These are phyloP conservation scores for Ophiosphaerella herpotricha DNA, from an alignment of 2,329 filamentous ascomycete genomes.

Conservation along the genomic window DNA sequence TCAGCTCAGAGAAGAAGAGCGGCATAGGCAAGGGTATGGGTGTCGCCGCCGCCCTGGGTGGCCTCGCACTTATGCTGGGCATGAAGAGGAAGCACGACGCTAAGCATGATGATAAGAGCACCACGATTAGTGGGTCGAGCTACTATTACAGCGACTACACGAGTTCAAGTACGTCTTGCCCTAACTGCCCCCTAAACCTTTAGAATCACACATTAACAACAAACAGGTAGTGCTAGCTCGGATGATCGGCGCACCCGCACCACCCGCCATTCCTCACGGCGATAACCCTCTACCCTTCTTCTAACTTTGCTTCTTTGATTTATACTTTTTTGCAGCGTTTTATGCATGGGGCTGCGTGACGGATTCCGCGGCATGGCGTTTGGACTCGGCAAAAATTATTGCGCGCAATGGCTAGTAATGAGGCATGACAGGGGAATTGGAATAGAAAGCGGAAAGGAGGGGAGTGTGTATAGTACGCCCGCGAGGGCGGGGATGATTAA, in stretches of 20 bases:
- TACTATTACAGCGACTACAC: constrained; percentile 54
- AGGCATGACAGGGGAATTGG: too few species aligned
- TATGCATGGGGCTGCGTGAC: too few species aligned
- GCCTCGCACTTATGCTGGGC: constrained; percentile 51
- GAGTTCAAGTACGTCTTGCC: constrained; percentile 51
- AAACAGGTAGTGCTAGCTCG: constrained; percentile 48
- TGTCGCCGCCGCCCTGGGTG: constrained; percentile 50
- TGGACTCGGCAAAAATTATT: too few species aligned
- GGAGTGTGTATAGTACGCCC: too few species aligned
- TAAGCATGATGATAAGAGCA: constrained; percentile 50
- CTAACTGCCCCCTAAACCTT: too few species aligned
- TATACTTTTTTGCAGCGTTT: too few species aligned
- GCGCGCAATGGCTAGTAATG: too few species aligned
- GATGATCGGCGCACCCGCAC: constrained; percentile 47
- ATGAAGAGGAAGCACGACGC: constrained; percentile 50
- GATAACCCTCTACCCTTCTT: constrained; percentile 1
- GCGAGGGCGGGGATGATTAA: too few species aligned
- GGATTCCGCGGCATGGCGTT: too few species aligned
- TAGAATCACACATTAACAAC: too few species aligned
- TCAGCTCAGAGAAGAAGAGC: constrained; percentile 38
- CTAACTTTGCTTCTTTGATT: too few species aligned
- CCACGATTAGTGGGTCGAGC: constrained; percentile 45
- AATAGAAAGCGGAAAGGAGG: too few species aligned
- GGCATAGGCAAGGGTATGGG: constrained; percentile 44
- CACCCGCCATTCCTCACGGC: constrained; percentile 43